A percentile compares a stretch with the other conserved stretches of the same genome.
These are phyloP conservation scores for Hydrangea macrophylla DNA, from an alignment of 148 eudicot genomes.

Conservation along the genomic window DNA sequence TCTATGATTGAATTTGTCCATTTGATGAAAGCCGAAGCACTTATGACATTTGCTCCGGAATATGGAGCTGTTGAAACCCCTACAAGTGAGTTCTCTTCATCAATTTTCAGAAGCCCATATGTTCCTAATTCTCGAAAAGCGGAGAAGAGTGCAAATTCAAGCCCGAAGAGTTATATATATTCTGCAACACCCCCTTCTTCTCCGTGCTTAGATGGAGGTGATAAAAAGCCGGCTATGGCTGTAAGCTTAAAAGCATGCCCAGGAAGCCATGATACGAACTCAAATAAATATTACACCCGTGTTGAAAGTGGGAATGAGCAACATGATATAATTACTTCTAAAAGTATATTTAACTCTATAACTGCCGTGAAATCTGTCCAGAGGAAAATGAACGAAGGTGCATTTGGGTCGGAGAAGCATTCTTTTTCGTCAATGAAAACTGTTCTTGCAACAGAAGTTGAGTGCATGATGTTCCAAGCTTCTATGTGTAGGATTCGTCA, in stretches of 20 bases:
- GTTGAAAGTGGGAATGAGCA: constrained; percentile 51
- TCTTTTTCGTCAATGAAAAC: constrained; percentile 52
- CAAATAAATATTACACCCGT: constrained; percentile 55
- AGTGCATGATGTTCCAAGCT: constrained; percentile 84
- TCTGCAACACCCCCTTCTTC: constrained; percentile 88
- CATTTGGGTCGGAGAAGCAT: constrained; percentile 38
- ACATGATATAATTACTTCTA: constrained; percentile 27
- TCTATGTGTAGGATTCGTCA: constrained; percentile 86
- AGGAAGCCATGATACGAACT: constrained; percentile 43
- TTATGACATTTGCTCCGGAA: constrained; percentile 91
- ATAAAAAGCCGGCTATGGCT: constrained; percentile 42
- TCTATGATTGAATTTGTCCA: constrained; percentile 63
- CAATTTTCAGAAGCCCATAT: constrained; percentile 75
- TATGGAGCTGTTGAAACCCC: constrained; percentile 89
- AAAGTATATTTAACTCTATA: constrained; percentile 38
- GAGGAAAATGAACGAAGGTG: constrained; percentile 35
- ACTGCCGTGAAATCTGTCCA: constrained; percentile 31
- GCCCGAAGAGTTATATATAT: constrained; percentile 66
- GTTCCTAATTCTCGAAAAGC: constrained; percentile 64
- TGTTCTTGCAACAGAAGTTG: constrained; percentile 77
- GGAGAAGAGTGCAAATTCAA: constrained; percentile 76
- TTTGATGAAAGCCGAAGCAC: constrained; percentile 82
- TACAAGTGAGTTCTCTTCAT: constrained; percentile 60
- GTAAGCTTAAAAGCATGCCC: constrained; percentile 42
- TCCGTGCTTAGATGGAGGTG: constrained; percentile 53